A percentile compares a stretch with the other conserved stretches of the same genome.
Evolutionary conservation across 805 yeast genomes (phyloP).

Genomic region (Yarrowia sp.): DNA sequence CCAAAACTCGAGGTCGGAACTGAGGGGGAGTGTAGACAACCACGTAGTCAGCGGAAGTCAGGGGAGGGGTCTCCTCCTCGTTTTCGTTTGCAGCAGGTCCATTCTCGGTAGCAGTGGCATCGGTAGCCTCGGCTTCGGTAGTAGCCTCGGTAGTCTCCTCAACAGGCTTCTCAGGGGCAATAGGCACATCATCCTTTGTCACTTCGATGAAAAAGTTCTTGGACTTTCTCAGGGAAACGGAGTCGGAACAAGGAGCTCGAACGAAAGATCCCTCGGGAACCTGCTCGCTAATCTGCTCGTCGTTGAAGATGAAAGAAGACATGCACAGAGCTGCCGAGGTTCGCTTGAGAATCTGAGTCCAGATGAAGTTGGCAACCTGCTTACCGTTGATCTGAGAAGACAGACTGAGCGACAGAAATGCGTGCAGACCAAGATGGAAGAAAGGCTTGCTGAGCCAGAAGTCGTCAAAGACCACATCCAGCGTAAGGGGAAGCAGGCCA

Average conservation of each 20-base stretch:
- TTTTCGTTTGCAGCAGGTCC: conserved; percentile 41
- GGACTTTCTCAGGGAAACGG: conserved; percentile 61
- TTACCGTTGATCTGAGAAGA: conserved; percentile 30
- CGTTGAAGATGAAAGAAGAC: conserved; percentile 75
- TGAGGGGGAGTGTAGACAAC: conserved; percentile 86
- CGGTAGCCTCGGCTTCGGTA: not conserved
- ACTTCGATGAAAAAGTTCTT: conserved; percentile 72
- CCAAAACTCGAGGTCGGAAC: conserved; percentile 59
- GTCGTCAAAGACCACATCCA: conserved; percentile 28
- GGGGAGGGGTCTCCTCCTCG: conserved; percentile 2
- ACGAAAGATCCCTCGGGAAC: conserved; percentile 74
- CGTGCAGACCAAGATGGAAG: conserved; percentile 25
- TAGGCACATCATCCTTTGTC: conserved; percentile 68
- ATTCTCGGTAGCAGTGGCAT: conserved; percentile 19
- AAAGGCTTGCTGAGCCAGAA: conserved; percentile 27
- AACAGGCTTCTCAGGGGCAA: conserved; percentile 45
- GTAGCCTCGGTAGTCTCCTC: conserved; percentile 28
- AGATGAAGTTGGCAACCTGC: conserved; percentile 39
- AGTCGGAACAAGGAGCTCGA: conserved; percentile 85
- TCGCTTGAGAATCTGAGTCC: conserved; percentile 59
- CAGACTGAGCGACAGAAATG: conserved; percentile 19
- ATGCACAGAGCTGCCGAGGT: conserved; percentile 60
- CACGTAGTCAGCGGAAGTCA: conserved; percentile 44
- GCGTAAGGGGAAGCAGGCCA: conserved; percentile 35
- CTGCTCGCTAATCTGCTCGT: conserved; percentile 46